Conservation (phyloP, 2,329 filamentous ascomycete genomes). For the Sclerotiophoma versabilis region DNA sequence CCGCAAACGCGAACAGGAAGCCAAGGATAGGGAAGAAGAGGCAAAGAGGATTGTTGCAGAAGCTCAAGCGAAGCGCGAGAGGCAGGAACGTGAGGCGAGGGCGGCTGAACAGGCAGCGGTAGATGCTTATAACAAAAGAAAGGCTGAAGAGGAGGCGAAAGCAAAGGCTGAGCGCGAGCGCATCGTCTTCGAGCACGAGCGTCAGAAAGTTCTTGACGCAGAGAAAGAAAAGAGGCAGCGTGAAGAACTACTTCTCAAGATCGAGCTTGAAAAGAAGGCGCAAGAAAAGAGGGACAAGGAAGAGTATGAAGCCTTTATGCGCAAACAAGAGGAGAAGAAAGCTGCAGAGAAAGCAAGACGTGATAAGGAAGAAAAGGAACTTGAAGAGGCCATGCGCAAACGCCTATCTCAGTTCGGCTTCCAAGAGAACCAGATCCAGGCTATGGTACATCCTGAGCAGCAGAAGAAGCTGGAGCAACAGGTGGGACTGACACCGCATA, state of each 20-base stretch:
- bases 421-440: slow-evolving; percentile 57
- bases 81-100: slow-evolving; percentile 34
- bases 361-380: slow-evolving; percentile 49
- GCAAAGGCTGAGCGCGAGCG: slow-evolving; percentile 41
- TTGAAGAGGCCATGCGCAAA: slow-evolving; percentile 57
- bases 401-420: slow-evolving; percentile 55
- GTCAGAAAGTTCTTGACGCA: slow-evolving; percentile 46
- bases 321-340: slow-evolving; percentile 51
- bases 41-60: slow-evolving; percentile 33
- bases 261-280: slow-evolving; percentile 50
- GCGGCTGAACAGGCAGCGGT: slow-evolving; percentile 43
- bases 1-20: slow-evolving; percentile 30
- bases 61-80: slow-evolving; percentile 36
- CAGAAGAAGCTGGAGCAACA: slow-evolving; percentile 43
- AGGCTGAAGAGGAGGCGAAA: slow-evolving; percentile 41
- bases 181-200: slow-evolving; percentile 47
- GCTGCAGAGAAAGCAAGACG: slow-evolving; percentile 52
- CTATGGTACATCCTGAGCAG: slow-evolving; percentile 57
- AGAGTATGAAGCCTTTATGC: slow-evolving; percentile 51
- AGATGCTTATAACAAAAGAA: slow-evolving; percentile 44
- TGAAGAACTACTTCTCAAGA: slow-evolving; percentile 49
- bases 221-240: slow-evolving; percentile 47
- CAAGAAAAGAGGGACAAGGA: slow-evolving; percentile 53
- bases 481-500: slow-evolving; percentile 42
- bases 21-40: slow-evolving; percentile 18